These are phyloP conservation scores for Hemisphaericaspora subhashii DNA, from an alignment of 1,139 yeast species.

Conservation along the genomic window DNA sequence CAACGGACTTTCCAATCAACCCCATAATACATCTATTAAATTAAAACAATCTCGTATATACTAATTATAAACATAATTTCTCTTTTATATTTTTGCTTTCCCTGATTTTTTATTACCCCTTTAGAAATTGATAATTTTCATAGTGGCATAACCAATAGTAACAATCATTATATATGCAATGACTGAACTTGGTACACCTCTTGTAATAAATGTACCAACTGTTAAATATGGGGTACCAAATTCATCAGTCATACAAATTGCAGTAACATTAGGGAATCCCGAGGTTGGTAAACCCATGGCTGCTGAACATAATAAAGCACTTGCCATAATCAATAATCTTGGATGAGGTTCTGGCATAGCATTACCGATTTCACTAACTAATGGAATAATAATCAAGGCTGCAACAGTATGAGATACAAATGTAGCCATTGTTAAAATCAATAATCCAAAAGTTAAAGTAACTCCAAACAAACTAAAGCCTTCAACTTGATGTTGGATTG, in stretches of 20 bases:
- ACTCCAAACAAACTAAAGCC: slow-evolving; percentile 60
- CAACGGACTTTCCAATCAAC: no score
- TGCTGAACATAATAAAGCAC: slow-evolving; percentile 66
- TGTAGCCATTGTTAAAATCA: slow-evolving; percentile 68
- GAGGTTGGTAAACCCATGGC: slow-evolving; percentile 80
- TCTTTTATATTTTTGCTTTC: not conserved
- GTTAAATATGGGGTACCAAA: slow-evolving; percentile 66
- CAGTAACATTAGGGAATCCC: slow-evolving; percentile 81
- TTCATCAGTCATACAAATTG: slow-evolving; percentile 73
- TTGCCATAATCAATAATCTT: slow-evolving; percentile 62
- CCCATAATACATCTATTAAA: no score
- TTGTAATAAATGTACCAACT: slow-evolving; percentile 64
- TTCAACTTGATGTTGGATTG: slow-evolving; percentile 55
- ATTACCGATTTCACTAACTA: slow-evolving; percentile 68
- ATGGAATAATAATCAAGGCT: slow-evolving; percentile 68
- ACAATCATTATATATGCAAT: slow-evolving; percentile 57
- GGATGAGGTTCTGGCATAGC: slow-evolving; percentile 56
- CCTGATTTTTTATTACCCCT: not conserved
- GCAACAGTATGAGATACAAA: slow-evolving; percentile 79
- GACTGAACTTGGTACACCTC: slow-evolving; percentile 70
- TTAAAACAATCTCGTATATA: no score
- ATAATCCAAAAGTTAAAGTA: slow-evolving; percentile 62
- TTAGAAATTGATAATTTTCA: slow-evolving; percentile 49
- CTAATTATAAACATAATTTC: not conserved
- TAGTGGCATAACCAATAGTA: slow-evolving; percentile 66